These are phyloP conservation scores for Solanum lignicaule DNA, from an alignment of 257 asterid species.

Conservation along the genomic window DNA sequence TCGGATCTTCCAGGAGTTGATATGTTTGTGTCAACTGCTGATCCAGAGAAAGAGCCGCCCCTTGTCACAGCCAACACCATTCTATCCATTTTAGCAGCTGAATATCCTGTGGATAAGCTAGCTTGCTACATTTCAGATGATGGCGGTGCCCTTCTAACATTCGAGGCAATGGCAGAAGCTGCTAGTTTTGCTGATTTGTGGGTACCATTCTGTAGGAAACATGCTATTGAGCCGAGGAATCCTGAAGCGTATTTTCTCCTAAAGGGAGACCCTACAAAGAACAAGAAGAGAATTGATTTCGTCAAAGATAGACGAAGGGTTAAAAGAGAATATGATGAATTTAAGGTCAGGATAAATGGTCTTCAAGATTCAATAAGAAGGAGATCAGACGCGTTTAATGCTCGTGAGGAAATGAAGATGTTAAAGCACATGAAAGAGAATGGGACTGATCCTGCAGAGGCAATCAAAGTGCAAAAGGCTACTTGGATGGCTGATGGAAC, in stretches of 20 bases:
- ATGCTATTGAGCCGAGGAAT: constrained; percentile 30
- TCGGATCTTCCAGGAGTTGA: constrained; percentile 33
- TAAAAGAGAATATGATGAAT: constrained; percentile 34
- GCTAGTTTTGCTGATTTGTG: constrained; percentile 33
- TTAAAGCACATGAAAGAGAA: constrained; percentile 30
- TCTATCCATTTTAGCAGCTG: constrained; percentile 29
- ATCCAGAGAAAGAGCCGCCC: constrained; percentile 35
- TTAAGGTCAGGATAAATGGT: constrained; percentile 28
- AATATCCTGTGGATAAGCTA: constrained; percentile 31
- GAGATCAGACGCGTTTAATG: constrained; percentile 30
- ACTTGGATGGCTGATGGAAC: constrained; percentile 45
- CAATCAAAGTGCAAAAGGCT: constrained; percentile 20
- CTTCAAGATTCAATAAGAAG: constrained; percentile 24
- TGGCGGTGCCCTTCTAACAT: constrained; percentile 33
- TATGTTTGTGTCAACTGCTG: constrained; percentile 31
- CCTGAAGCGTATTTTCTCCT: constrained; percentile 25
- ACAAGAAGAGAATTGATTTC: constrained; percentile 26
- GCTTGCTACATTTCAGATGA: constrained; percentile 36
- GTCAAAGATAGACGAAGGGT: constrained; percentile 28
- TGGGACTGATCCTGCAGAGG: constrained; percentile 20
- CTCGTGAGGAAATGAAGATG: constrained; percentile 34
- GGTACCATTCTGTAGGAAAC: constrained; percentile 35
- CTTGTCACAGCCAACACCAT: constrained; percentile 32
- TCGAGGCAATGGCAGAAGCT: constrained; percentile 41
- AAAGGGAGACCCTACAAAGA: constrained; percentile 30